Percentiles rank a stretch among this genome's conserved stretches.
phyloP scores from a whole-genome alignment of 140 eudicot species.

The Flaveria floridana region DNA sequence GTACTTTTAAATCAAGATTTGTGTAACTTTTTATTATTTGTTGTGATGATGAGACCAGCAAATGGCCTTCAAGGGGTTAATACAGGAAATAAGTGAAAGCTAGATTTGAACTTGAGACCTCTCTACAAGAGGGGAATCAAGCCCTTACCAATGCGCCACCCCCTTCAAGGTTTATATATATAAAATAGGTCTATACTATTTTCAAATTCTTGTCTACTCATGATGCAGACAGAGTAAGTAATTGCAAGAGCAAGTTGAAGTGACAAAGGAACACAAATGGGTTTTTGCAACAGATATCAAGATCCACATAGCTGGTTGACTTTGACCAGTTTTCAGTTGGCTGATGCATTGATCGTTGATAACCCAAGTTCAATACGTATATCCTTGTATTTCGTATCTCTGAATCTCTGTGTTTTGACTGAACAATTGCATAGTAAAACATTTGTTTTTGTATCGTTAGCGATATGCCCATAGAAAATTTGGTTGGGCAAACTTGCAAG shows the following conservation, averaged over 20 bases:
- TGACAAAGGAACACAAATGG: constrained; percentile 11
- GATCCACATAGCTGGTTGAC: constrained; percentile 15
- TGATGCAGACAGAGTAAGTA: constrained; percentile 40
- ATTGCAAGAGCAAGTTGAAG: constrained; percentile 28
- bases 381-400: constrained; percentile 6
- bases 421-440: constrained; percentile 35
- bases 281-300: constrained; percentile 24
- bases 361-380: constrained; percentile 26
- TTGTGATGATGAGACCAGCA: neutral
- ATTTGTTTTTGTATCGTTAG: constrained; percentile 17
- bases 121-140: neutral
- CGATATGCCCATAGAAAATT: constrained; percentile 6
- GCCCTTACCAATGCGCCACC: neutral
- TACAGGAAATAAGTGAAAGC: neutral
- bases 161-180: neutral
- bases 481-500: constrained; percentile 21
- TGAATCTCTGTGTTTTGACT: constrained; percentile 17
- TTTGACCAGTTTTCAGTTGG: constrained; percentile 23
- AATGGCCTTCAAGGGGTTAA: neutral
- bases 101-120: neutral
- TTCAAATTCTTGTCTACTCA: neutral
- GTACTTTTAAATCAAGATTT: constrained; percentile 28
- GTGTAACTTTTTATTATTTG: neutral
- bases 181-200: neutral
- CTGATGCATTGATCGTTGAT: constrained; percentile 17